A percentile compares a stretch with the other conserved stretches of the same genome.
Conservation (phyloP, 768 basidiomycete genomes). For the Podaxis mareebaensis region DNA sequence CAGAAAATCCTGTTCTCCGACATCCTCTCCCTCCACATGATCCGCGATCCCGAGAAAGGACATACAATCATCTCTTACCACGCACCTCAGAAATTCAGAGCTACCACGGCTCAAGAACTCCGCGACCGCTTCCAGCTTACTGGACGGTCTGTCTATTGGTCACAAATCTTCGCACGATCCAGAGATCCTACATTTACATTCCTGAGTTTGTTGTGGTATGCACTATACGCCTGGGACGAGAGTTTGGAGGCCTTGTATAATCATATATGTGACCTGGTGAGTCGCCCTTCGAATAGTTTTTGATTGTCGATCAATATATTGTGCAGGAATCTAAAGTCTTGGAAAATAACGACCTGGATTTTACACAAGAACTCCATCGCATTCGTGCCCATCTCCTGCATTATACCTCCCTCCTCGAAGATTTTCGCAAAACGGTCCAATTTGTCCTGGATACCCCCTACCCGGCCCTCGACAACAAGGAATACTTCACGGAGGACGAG, state of each 20-base stretch:
- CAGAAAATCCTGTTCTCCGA: conserved; percentile 33
- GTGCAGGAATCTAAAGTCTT: conserved; percentile 43
- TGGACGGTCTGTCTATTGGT: conserved; percentile 37
- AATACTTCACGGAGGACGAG: conserved; percentile 11
- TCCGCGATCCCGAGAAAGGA: conserved; percentile 30
- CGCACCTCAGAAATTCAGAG: conserved; percentile 25
- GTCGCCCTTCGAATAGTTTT: conserved; percentile 13
- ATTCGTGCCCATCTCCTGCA: conserved; percentile 55
- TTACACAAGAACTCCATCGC: conserved; percentile 51
- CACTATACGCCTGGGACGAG: conserved; percentile 55
- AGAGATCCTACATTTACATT: conserved; percentile 50
- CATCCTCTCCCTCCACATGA: conserved; percentile 40
- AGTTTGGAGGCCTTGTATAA: conserved; percentile 45
- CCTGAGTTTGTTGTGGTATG: conserved; percentile 49
- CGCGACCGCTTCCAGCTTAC: conserved; percentile 39
- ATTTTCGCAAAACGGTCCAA: conserved; percentile 45
- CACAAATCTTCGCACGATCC: conserved; percentile 31
- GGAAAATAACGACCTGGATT: conserved; percentile 17
- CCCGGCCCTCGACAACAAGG: conserved; percentile 32
- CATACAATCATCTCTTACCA: conserved; percentile 46
- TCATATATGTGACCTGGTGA: conserved; percentile 43
- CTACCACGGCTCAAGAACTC: conserved; percentile 34
- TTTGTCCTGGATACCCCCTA: conserved; percentile 45
- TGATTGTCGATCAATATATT: background rate
- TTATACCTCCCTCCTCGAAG: conserved; percentile 46